phyloP scores from a whole-genome alignment of 257 asterid species.

The Solanum chilense region DNA sequence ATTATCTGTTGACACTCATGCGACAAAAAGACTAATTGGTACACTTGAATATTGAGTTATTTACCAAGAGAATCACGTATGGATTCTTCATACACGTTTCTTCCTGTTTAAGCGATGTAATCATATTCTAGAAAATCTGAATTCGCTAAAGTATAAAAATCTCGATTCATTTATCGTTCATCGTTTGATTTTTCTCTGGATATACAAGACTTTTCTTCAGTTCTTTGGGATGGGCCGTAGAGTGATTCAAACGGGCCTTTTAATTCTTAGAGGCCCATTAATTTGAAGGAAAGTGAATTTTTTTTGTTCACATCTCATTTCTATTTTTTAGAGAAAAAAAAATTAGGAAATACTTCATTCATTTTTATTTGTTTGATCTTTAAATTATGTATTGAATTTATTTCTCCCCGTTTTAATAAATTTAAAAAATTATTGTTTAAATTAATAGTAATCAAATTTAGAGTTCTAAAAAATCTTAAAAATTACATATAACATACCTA shows the following conservation, averaged over 20 bases:
- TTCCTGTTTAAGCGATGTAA: accelerated
- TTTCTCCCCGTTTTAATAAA: no score
- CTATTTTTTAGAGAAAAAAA: background rate
- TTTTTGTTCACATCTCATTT: background rate
- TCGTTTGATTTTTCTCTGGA: background rate
- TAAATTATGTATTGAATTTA: no score
- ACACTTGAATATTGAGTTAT: no score
- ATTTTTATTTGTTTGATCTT: no score
- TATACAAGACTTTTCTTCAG: background rate
- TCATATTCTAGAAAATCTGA: background rate
- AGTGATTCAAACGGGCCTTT: background rate
- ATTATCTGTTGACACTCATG: background rate
- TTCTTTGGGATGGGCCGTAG: background rate
- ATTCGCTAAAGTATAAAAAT: background rate
- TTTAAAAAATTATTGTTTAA: accelerated
- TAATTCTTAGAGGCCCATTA: background rate
- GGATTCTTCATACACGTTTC: background rate
- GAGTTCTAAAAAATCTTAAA: background rate
- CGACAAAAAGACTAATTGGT: no score
- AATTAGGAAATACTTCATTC: no score
- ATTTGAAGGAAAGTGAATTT: background rate
- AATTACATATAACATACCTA: background rate
- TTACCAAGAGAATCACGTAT: accelerated
- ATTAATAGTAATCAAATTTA: no score
- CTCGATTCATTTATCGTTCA: background rate